Percentiles rank a stretch among this genome's conserved stretches.
These are phyloP conservation scores for Brassica rapa DNA, from an alignment of 345 rosid species.

Conservation along the genomic window DNA sequence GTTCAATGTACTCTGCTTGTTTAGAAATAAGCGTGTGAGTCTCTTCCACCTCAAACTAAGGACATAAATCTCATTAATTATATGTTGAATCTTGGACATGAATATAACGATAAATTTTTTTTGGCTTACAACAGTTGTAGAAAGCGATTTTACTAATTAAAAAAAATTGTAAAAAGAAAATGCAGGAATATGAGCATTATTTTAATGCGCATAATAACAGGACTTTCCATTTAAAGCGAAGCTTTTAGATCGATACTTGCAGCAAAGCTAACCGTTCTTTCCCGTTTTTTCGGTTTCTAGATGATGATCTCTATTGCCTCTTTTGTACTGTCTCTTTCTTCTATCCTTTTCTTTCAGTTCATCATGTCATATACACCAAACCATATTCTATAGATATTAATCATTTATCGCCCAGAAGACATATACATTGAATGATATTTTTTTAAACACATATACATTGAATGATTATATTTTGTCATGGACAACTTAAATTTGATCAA, in stretches of 20 bases:
- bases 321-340: slow-evolving; percentile 8
- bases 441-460: neutral
- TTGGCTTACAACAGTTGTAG: neutral
- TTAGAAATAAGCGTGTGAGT: slow-evolving; percentile 34
- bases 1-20: slow-evolving; percentile 30
- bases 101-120: neutral
- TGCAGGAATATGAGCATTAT: slow-evolving; percentile 31
- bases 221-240: slow-evolving; percentile 72
- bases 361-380: neutral
- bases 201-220: slow-evolving; percentile 26
- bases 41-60: slow-evolving; percentile 36
- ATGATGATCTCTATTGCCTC: slow-evolving; percentile 6
- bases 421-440: neutral
- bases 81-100: neutral
- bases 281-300: slow-evolving; percentile 26
- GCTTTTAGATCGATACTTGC: slow-evolving; percentile 57
- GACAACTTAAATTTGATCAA: neutral
- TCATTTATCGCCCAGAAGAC: neutral
- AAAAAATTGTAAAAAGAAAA: neutral
- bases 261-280: slow-evolving; percentile 51
- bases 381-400: neutral
- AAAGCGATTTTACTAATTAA: neutral
- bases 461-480: neutral
- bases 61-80: slow-evolving; percentile 10
- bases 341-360: neutral